Base-by-base conservation (phyloP, 2,329 filamentous ascomycete species). In the Sporothrix variecibatus region DNA sequence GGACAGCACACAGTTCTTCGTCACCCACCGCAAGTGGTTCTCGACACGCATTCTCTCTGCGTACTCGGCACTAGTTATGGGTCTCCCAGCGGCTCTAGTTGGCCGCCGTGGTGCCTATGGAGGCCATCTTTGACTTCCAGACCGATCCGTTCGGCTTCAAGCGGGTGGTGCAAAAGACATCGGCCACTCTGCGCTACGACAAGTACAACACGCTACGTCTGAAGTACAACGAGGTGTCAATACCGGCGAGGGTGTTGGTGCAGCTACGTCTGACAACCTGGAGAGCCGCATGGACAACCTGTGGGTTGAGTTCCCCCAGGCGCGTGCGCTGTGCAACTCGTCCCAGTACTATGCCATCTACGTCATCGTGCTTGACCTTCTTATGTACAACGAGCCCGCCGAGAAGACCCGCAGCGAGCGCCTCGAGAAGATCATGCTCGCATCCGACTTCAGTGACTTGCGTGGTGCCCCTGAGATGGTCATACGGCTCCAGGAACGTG, bases 1-100 rank as follows among this genome's bases (percentile, higher is more conserved):
- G 93, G 96, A 99, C 83, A 97, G 95, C 80, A 92, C 97, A 38
- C 96, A 99, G 81, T 98, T 99, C 83, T 99, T 99, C 78, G 95
- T 99, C 69, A 96, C 95, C 0, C 95, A 95, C 76, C 93, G 95
- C 79, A 97, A 97, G 84, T 96, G 92, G 81, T 95, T 99, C 82
- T 88, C 89, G 15, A 93, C 92, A 11, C 92, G 93, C 76, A 90
- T 97, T 76, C 87, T 98, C 72, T 94, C 96, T 72, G 92, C 97
- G 86, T 98, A 99, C 81, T 95, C 95, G 28, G 94, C 72, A 97
- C 95, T 82, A 92, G 91, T 75, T 99, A 99, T 80, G 97, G 97
- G 51, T 92, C 94, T 40, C 90, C 93, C 56, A 87, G 89, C 49
- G 94, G 94, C 11, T 94, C 94, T 2, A 91, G 93, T 20, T 99